phyloP scores from a whole-genome alignment of 2,329 filamentous ascomycete species.

The Fusarium buharicum region DNA sequence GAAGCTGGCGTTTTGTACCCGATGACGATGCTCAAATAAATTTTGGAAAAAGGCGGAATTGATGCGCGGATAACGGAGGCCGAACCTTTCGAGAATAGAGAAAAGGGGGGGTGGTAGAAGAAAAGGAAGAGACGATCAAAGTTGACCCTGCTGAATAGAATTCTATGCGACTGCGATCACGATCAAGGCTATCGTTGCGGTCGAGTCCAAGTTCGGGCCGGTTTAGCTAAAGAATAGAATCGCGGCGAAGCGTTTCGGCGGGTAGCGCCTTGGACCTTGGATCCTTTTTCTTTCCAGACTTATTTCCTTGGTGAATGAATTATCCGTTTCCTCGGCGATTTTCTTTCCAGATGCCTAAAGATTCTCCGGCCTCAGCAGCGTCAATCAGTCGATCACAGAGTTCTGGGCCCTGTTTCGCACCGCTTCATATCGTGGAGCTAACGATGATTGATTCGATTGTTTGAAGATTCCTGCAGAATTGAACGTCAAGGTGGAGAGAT shows the following conservation, averaged over 20 bases:
- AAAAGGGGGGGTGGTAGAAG: background rate
- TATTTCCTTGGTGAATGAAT: background rate
- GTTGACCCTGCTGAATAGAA: background rate
- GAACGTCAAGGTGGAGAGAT: background rate
- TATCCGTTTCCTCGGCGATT: background rate
- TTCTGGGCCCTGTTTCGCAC: background rate
- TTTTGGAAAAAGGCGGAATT: constrained; percentile 1
- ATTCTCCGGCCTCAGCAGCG: background rate
- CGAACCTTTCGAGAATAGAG: background rate
- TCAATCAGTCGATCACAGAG: constrained; percentile 1
- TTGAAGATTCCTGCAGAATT: background rate
- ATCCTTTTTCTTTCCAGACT: background rate
- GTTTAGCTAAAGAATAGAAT: constrained; percentile 16
- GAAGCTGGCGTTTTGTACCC: constrained; percentile 5
- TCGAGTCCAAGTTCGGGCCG: constrained; percentile 6
- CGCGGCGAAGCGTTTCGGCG: constrained; percentile 23
- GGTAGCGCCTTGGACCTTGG: background rate
- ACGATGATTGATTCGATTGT: background rate
- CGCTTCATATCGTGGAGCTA: constrained; percentile 9
- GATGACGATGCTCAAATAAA: constrained; percentile 14
- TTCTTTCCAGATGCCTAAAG: constrained; percentile 6
- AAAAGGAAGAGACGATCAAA: background rate
- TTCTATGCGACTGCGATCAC: constrained; percentile 7
- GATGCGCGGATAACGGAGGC: constrained; percentile 2
- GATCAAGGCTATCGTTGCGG: constrained; percentile 7